A percentile compares a stretch with the other conserved stretches of the same genome.
Evolutionary conservation across 2,329 filamentous ascomycete genomes (phyloP).

Genomic region (Fusarium dlaminii): DNA sequence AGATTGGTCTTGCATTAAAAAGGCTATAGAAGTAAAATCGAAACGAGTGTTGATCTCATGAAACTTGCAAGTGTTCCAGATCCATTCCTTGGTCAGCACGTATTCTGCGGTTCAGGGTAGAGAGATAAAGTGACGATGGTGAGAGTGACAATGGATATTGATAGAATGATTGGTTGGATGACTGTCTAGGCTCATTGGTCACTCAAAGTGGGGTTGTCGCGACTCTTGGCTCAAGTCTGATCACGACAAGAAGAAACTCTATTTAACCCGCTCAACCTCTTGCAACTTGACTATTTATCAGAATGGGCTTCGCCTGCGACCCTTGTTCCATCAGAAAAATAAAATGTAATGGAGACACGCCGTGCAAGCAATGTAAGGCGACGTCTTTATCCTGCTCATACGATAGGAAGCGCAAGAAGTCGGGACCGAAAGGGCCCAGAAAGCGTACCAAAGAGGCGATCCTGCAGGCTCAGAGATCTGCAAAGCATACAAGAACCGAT

Average conservation of each 20-base stretch:
- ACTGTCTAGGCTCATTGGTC: not conserved
- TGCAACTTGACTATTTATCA: not conserved
- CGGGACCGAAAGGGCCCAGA: slow-evolving; percentile 14
- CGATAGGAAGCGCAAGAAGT: slow-evolving; percentile 21
- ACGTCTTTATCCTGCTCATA: slow-evolving; percentile 13
- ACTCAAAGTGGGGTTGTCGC: not conserved
- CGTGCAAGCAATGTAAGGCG: not conserved
- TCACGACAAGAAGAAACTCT: not conserved
- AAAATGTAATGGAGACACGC: not conserved
- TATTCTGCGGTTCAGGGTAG: not conserved
- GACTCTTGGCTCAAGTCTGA: not conserved
- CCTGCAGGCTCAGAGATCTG: not conserved
- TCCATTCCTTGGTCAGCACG: too few relatives aligned
- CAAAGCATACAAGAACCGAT: not conserved
- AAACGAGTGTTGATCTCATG: not conserved
- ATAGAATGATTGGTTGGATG: not conserved
- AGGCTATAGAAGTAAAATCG: not conserved
- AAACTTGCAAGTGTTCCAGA: too few relatives aligned
- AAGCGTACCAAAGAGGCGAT: slow-evolving; percentile 25
- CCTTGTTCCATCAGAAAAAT: slow-evolving; percentile 15
- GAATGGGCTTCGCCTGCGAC: slow-evolving; percentile 14
- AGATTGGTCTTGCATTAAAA: not conserved
- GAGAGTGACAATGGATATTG: not conserved
- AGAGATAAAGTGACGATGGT: not conserved
- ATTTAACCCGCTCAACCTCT: not conserved